Percentiles rank a stretch among this genome's conserved stretches.
Conservation (phyloP, 805 yeast species). For the Wickerhamiella azyma region DNA sequence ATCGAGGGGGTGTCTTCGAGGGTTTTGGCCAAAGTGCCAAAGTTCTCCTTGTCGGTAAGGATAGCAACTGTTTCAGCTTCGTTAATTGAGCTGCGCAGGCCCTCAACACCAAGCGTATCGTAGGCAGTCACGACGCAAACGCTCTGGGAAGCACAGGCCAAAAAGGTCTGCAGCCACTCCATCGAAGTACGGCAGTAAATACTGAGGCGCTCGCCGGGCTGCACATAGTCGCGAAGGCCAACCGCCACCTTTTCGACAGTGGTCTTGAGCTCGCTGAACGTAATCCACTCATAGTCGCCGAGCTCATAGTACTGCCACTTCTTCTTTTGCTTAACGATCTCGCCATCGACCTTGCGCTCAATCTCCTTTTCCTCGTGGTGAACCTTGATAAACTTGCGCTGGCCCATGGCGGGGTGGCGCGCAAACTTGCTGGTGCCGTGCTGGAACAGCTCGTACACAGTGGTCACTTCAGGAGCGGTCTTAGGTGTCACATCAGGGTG, state of each 20-base stretch:
- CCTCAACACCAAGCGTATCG: conserved; percentile 23
- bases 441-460: conserved; percentile 53
- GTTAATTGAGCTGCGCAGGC: conserved; percentile 64
- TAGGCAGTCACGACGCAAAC: conserved; percentile 91
- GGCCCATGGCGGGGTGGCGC: conserved; percentile 47
- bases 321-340: conserved; percentile 57
- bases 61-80: conserved; percentile 71
- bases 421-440: conserved; percentile 51
- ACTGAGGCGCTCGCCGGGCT: conserved; percentile 54
- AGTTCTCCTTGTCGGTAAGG: conserved; percentile 69
- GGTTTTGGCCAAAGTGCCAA: conserved; percentile 56
- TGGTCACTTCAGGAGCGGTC: conserved; percentile 40
- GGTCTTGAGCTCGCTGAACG: conserved; percentile 42
- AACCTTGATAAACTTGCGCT: conserved; percentile 61
- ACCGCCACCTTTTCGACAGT: conserved; percentile 46
- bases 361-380: conserved; percentile 66
- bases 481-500: conserved; percentile 44
- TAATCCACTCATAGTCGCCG: conserved; percentile 53
- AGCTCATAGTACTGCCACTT: conserved; percentile 79
- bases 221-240: conserved; percentile 54
- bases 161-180: conserved; percentile 78
- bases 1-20: conserved; percentile 44
- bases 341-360: conserved; percentile 66
- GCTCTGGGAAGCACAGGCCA: conserved; percentile 64
- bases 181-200: conserved; percentile 80